phyloP scores from a whole-genome alignment of 2,329 filamentous ascomycete genomes.

The Tolypocladium pustulatum region DNA sequence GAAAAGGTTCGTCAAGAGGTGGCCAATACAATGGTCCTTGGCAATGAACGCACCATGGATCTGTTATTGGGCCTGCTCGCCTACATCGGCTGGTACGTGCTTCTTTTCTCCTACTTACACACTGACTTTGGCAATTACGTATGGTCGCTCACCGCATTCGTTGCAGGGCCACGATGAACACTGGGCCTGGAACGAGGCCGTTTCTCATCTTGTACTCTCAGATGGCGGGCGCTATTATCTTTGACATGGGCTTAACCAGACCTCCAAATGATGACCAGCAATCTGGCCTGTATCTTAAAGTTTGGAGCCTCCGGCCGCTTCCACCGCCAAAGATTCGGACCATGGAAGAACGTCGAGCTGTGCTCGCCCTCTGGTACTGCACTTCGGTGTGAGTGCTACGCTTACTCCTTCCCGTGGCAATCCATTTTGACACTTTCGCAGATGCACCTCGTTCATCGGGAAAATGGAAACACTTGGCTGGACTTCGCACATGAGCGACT shows the following conservation, averaged over 20 bases:
- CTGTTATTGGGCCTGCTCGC: slow-evolving; percentile 38
- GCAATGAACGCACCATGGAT: slow-evolving; percentile 40
- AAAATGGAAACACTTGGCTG: slow-evolving; percentile 42
- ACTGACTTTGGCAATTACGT: background rate
- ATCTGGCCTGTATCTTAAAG: slow-evolving; percentile 24
- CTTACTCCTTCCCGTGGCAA: background rate
- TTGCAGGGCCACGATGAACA: slow-evolving; percentile 27
- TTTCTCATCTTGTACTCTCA: slow-evolving; percentile 33
- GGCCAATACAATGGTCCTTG: slow-evolving; percentile 33
- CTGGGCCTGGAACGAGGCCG: slow-evolving; percentile 25
- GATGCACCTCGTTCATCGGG: slow-evolving; percentile 28
- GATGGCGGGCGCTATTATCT: slow-evolving; percentile 30
- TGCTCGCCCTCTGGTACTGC: slow-evolving; percentile 34
- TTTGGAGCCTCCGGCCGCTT: slow-evolving; percentile 15
- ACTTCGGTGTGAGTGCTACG: slow-evolving; percentile 21
- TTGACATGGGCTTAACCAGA: slow-evolving; percentile 34
- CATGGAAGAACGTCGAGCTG: slow-evolving; percentile 37
- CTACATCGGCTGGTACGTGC: slow-evolving; percentile 1
- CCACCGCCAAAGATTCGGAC: slow-evolving; percentile 24
- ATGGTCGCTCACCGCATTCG: background rate
- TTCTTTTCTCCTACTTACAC: no score
- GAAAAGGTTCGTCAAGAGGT: slow-evolving; percentile 32
- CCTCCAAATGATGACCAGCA: slow-evolving; percentile 23
- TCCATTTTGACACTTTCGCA: slow-evolving; percentile 6
- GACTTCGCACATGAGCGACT: slow-evolving; percentile 50